Base-by-base conservation (phyloP, 2,329 filamentous ascomycete species). In the Claviceps cyperi region DNA sequence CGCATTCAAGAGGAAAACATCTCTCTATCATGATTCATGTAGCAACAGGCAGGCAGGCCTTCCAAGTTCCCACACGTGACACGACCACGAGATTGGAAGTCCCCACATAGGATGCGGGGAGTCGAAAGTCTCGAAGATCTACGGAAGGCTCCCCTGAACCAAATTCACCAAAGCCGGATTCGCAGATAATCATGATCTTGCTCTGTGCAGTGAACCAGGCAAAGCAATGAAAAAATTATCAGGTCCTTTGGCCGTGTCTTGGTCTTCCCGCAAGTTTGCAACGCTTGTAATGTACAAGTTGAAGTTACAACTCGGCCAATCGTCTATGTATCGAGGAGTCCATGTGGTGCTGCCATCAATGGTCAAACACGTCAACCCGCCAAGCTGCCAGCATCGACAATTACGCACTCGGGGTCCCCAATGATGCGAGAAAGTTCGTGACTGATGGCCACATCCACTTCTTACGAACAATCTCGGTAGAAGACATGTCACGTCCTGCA, bases 401-500 rank as follows among this genome's bases (percentile, higher is more conserved):
- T 47, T 28, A 32, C 28, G 24, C 24, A 32, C 28, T 3, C 9
- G 28, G 28, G 28, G 9, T 32, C 9, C 28, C 9, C 28, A 32
- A 11, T 32, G 28, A 11, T 32, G 28, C 28, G 9, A 21, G 11
- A 21, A 11, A 41, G 21, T 11, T 38, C 19, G 44, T 44, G 35
- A 37, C 36, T 19, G n/a, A 36, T 37, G 35, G 19, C 9, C 7
- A 49, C 45, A 39, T 21, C 48, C 35, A 45, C 41, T 32, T 32
- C 35, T 17, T 32, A 19, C 48, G 22, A 38, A 40, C 21, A 44
- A 44, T 50, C 37, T 47, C 50, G 43, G 48, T 22, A 47, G 22
- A 11, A 45, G 32, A 37, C 11, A 24, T 41, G 50, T 32, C 9
- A 32, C 4, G 15, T 8, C 17, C 11, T n/a, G n/a, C 28, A 28